Evolutionary conservation across 23 red algal species (phyloP), one percentile per base, ranked within the genome.

Genomic region (Pyropia haitanensis): DNA sequence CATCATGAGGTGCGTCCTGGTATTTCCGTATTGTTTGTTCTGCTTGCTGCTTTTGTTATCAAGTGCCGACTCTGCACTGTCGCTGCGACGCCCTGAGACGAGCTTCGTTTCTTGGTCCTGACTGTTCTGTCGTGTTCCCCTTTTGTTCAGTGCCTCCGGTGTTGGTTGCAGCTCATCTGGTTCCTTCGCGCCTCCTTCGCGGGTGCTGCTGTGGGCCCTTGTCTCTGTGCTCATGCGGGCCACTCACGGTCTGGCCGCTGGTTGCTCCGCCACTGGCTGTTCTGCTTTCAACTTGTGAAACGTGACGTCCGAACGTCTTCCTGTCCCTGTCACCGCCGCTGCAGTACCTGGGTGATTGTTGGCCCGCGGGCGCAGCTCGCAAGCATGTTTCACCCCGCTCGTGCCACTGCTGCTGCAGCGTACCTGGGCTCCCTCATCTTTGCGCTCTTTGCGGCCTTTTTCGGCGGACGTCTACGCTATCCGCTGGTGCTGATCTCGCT

Each of bases 311-410:
- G 13, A 46, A 12, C 39, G 8, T 46, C 8, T 46, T 46, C 4
- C 39, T 46, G 39, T 12, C 39, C 4, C 39, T 46, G 39, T 46
- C 39, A 10, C 4, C 4, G 39, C 39, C 39, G 2, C 13, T 9
- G 13, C 57, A 78, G 69, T 72, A 87, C 89, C 18, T 79, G 75
- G 70, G 58, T 95, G 32, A 64, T 95, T 20, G 80, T 95, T 33
- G 89, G 89, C 1, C 89, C 89, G 14, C 48, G 64, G 27, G 82
- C 81, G 16, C 89, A 95, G 53, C 44, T 95, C 17, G 60, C 67
- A 8, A 64, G 59, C 73, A 95, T 95, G 89, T 95, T 95, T 54
- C 68, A 68, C 62, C 89, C 89, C 18, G 82, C 79, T 28, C 89
- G 89, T 34, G 76, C 82, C 46, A 55, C 68, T 32, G 80, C 80